Base-by-base conservation (phyloP, 805 yeast genomes). In the Myxozyma udenii region DNA sequence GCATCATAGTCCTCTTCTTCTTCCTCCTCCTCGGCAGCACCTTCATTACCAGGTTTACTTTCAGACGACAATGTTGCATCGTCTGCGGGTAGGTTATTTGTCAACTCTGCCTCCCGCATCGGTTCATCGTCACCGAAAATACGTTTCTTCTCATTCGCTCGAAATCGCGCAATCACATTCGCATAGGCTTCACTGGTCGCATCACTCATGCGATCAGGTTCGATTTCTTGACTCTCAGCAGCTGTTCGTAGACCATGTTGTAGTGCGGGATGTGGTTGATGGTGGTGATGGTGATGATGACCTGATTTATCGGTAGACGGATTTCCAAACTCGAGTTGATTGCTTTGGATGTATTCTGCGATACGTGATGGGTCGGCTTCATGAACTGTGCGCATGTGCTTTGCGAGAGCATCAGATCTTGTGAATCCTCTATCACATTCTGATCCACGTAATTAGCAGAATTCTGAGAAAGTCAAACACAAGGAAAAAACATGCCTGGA, bases 361-460 rank as follows among this genome's bases (percentile, higher is more conserved):
- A 28, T 28, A 9, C 33, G 9, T 19, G 56, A 19, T 40, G 55
- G 49, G 36, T 64, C 65, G 12, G 67, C 69, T 50, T 78, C 80
- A 63, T 84, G 90, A 1, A 76, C 81, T 0, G 80, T 74, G 39
- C 79, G 74, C 51, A 83, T 71, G 66, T 85, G 91, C 57, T 79
- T 78, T 18, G 81, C 76, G 54, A 85, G 71, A 0, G 84, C 85
- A 55, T 80, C 85, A 0, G 81, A 71, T 48, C 84, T 66, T 0
- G 80, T 75, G 62, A 82, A 83, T 41, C 75, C 74, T 55, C 78
- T 74, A 45, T 75, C 76, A 65, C 91, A 85, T 57, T 82, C 86
- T 1, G 86, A 4, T 24, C 7, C 23, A 18, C 16, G 21, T 23
- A 6, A 16, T 39, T 26, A 42, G 43, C 32, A 23, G 9, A n/a